These are phyloP conservation scores for Candida fluviatilis DNA, from an alignment of 805 yeast species.

Conservation along the genomic window DNA sequence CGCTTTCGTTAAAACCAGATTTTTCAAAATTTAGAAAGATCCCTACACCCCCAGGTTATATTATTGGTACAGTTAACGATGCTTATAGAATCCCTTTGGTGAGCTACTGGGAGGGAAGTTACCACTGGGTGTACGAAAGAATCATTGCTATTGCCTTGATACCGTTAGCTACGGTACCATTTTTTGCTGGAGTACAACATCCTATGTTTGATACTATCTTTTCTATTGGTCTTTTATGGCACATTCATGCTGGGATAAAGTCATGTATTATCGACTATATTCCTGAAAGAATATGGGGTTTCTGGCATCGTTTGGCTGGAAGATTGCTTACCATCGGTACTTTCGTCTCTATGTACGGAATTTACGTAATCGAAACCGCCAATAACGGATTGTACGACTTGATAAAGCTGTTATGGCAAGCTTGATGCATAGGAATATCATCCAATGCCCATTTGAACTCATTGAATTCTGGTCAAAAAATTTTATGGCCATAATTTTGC, in stretches of 20 bases:
- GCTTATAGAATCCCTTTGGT: slow-evolving; percentile 67
- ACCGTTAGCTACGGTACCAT: slow-evolving; percentile 75
- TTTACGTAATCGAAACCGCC: slow-evolving; percentile 76
- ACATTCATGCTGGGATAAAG: slow-evolving; percentile 82
- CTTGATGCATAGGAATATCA: slow-evolving; percentile 15
- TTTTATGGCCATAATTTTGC: no score
- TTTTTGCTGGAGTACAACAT: slow-evolving; percentile 66
- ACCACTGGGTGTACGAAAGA: slow-evolving; percentile 93
- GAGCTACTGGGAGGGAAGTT: slow-evolving; percentile 69
- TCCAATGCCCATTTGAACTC: no score
- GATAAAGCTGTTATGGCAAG: slow-evolving; percentile 58
- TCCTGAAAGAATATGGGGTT: slow-evolving; percentile 81
- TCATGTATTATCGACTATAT: slow-evolving; percentile 92
- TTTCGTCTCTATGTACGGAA: slow-evolving; percentile 66
- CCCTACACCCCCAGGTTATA: slow-evolving; percentile 85
- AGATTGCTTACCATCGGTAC: slow-evolving; percentile 70
- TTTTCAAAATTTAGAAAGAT: slow-evolving; percentile 48
- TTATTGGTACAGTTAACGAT: slow-evolving; percentile 92
- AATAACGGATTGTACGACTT: slow-evolving; percentile 75
- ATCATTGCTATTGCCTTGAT: slow-evolving; percentile 63
- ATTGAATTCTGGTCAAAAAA: no score
- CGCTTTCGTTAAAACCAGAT: slow-evolving; percentile 35
- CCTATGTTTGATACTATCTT: slow-evolving; percentile 72
- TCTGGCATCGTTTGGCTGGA: slow-evolving; percentile 66
- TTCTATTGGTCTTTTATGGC: slow-evolving; percentile 63